A percentile compares a stretch with the other conserved stretches of the same genome.
phyloP scores from a whole-genome alignment of 164 flowering plant genomes.

The Kingdonia uniflora region DNA sequence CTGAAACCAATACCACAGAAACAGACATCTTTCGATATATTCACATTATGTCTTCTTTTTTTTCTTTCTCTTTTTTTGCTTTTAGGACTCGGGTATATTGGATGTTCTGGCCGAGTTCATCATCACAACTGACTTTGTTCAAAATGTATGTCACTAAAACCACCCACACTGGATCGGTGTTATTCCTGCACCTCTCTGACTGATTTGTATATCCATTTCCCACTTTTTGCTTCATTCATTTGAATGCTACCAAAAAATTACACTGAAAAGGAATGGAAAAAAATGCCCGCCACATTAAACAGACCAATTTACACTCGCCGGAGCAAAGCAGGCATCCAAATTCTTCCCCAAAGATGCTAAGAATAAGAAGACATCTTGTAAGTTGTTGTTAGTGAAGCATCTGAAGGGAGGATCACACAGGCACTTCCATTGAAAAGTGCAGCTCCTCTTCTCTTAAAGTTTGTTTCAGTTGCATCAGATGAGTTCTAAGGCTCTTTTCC shows the following conservation, averaged over 20 bases:
- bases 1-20: too few species aligned
- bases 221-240: slow-evolving; percentile 17
- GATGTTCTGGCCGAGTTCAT: too few species aligned
- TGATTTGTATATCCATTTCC: slow-evolving; percentile 6
- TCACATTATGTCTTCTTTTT: too few species aligned
- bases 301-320: slow-evolving; percentile 30
- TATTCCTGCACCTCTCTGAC: too few species aligned
- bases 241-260: slow-evolving; percentile 23
- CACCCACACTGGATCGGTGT: too few species aligned
- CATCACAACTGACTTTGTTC: too few species aligned
- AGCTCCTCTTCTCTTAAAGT: slow-evolving; percentile 14
- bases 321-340: slow-evolving; percentile 8
- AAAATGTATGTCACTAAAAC: too few species aligned
- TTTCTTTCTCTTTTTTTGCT: too few species aligned
- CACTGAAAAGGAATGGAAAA: slow-evolving; percentile 17
- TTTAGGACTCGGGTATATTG: too few species aligned
- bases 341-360: neutral
- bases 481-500: slow-evolving; percentile 61
- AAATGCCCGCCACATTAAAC: neutral
- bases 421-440: slow-evolving; percentile 10
- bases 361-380: neutral
- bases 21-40: too few species aligned
- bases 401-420: slow-evolving; percentile 14
- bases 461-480: slow-evolving; percentile 54
- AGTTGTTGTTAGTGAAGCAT: slow-evolving; percentile 9